phyloP scores from a whole-genome alignment of 495 filamentous ascomycete genomes.

The Schizothecium vesticola region DNA sequence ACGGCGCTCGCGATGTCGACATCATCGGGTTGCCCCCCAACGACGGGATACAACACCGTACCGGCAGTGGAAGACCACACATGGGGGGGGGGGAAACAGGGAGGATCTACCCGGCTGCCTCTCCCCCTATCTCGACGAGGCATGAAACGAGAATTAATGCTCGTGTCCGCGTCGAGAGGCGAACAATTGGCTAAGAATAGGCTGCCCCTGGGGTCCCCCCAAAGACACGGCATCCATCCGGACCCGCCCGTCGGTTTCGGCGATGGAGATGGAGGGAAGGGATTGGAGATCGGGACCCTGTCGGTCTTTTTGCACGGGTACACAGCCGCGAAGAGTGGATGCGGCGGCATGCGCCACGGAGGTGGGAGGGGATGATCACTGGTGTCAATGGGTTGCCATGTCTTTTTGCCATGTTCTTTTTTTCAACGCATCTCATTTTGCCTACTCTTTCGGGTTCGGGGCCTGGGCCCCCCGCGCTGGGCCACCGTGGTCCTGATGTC shows the following conservation, averaged over 20 bases:
- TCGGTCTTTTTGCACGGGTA: not conserved
- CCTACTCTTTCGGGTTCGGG: not conserved
- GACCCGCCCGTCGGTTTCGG: not conserved
- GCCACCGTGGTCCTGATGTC: not conserved
- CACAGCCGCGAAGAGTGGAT: not conserved
- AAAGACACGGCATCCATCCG: not conserved
- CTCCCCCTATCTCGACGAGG: not conserved
- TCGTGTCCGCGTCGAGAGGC: not conserved
- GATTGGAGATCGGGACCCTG: not conserved
- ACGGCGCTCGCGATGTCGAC: not conserved
- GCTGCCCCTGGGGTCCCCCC: not conserved
- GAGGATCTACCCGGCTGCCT: no score
- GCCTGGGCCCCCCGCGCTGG: not conserved
- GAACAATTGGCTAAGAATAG: not conserved
- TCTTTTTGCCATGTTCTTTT: not conserved
- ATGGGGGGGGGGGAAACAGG: not conserved
- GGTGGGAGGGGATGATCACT: not conserved
- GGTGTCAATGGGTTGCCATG: not conserved
- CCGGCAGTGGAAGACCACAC: not conserved
- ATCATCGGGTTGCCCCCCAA: not conserved
- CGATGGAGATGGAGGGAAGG: not conserved
- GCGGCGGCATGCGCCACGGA: not conserved
- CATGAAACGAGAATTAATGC: not conserved
- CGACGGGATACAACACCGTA: not conserved
- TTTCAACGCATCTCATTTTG: not conserved